Evolutionary conservation across 1,139 yeast species (phyloP).

Genomic region (Blastobotrys illinoisensis): DNA sequence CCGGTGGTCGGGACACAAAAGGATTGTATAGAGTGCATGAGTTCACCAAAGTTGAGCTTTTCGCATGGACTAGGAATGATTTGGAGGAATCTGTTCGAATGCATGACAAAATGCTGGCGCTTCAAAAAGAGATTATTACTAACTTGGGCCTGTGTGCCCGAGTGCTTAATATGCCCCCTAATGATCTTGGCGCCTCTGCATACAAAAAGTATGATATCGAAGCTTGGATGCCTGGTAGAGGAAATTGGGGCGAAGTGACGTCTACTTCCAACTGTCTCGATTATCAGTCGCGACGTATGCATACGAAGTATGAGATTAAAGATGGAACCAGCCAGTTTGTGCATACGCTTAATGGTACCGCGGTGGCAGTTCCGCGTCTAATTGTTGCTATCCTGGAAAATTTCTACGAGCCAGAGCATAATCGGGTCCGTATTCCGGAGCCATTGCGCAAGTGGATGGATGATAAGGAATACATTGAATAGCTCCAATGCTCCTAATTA

Average conservation of each 20-base stretch:
- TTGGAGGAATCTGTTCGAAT: conserved; percentile 37
- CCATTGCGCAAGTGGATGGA: conserved; percentile 46
- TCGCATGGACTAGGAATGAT: conserved; percentile 57
- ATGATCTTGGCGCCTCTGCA: conserved; percentile 93
- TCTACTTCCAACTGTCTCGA: conserved; percentile 92
- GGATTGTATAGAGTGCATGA: conserved; percentile 96
- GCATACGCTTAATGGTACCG: conserved; percentile 91
- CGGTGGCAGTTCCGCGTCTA: conserved; percentile 90
- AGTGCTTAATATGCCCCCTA: conserved; percentile 81
- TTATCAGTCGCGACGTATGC: conserved; percentile 80
- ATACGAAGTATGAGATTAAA: conserved; percentile 45
- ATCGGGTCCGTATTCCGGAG: conserved; percentile 59
- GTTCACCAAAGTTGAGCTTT: conserved; percentile 92
- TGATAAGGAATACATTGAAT: conserved; percentile 28
- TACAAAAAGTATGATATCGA: conserved; percentile 88
- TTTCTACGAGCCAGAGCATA: conserved; percentile 55
- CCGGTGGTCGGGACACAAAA: conserved; percentile 86
- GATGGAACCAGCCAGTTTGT: conserved; percentile 46
- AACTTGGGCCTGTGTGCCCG: conserved; percentile 76
- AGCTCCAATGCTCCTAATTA: background rate
- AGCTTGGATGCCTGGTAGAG: conserved; percentile 98
- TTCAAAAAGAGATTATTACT: conserved; percentile 60
- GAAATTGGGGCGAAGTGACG: conserved; percentile 87
- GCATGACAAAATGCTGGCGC: conserved; percentile 52
- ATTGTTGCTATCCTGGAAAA: conserved; percentile 86